Base-by-base conservation (phyloP, 371 early-diverging fungal species). In the Mortierella sp. region DNA sequence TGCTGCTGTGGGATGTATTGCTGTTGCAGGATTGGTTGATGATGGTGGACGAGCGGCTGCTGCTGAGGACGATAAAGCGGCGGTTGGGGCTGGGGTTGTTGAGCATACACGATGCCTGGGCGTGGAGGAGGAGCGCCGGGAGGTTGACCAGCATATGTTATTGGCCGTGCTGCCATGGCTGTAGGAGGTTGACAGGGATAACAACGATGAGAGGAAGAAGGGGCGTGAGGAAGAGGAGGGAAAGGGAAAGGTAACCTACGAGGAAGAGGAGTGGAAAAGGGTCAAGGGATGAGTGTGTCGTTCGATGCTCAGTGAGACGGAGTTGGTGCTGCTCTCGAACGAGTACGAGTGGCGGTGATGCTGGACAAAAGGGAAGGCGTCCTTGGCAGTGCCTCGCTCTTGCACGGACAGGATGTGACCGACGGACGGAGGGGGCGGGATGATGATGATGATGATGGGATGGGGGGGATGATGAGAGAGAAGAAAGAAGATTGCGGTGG, bases 161-260 rank as follows among this genome's bases (percentile, higher is more conserved):
- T 67, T 39, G 74, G 74, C 63, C 74, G 31, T 29, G 74, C 74
- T 49, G 67, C 67, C 67, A 67, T 67, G 55, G 54, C 14, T 58
- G 46, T 29, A 13, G 28, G 27, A 37, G 41, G 51, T 29, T 6
- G 34, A 41, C 1, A 34, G 34, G 34, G 29, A 24, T 7, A 29
- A 9, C 50, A 28, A 28, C 8, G 39, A 49, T 34, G 51, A 53
- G 37, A n/a, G 24, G 39, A 24, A 52, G 34, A 28, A 53, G 46
- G 45, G 43, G 25, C 50, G 50, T 9, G 53, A 45, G 21, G 12
- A 34, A 22, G 47, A n/a, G 28, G 7, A 37, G 19, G 37, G 14
- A 27, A 52, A 45, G 40, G 25, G 28, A 21, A 47, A 37, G 47
- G 21, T 14, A 21, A 17, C 40, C 29, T 17, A 24, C 19, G 25